Percentiles rank a stretch among this genome's conserved stretches.
phyloP scores from a whole-genome alignment of 2,329 filamentous ascomycete species.

The Exophiala aquamarina region DNA sequence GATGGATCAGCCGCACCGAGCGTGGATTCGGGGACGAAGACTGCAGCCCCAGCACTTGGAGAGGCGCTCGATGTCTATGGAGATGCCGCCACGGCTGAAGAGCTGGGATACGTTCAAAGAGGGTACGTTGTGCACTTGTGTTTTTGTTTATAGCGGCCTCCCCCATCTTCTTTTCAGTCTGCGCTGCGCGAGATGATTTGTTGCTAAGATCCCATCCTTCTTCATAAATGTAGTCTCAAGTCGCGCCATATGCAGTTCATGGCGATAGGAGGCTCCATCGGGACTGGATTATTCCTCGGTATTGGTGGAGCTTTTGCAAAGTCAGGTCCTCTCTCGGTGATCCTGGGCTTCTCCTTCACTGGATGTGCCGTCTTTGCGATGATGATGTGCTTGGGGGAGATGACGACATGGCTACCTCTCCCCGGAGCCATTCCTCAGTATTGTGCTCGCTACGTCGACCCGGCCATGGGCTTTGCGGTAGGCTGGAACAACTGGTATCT shows the following conservation, averaged over 20 bases:
- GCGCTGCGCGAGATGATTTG: too few species aligned
- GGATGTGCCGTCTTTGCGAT: conserved; percentile 69
- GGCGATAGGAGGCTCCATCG: conserved; percentile 42
- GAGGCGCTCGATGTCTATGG: too few species aligned
- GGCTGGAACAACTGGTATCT: conserved; percentile 71
- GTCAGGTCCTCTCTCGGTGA: conserved; percentile 41
- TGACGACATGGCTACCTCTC: conserved; percentile 79
- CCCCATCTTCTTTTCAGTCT: too few species aligned
- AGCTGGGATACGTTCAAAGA: too few species aligned
- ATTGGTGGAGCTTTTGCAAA: conserved; percentile 66
- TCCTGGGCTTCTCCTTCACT: conserved; percentile 45
- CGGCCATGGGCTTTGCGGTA: conserved; percentile 75
- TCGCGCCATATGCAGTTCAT: conserved; percentile 38
- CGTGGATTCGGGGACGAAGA: too few species aligned
- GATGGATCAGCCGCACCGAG: too few species aligned
- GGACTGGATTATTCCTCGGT: conserved; percentile 56
- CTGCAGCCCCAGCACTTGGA: too few species aligned
- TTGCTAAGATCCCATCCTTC: too few species aligned
- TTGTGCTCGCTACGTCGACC: conserved; percentile 74
- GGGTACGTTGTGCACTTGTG: too few species aligned
- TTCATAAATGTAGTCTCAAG: conserved; percentile 32
- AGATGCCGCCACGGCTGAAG: too few species aligned
- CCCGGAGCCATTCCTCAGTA: conserved; percentile 79
- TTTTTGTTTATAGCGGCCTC: too few species aligned
- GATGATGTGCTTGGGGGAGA: conserved; percentile 78